A percentile compares a stretch with the other conserved stretches of the same genome.
These are phyloP conservation scores for Chamaenerion angustifolium DNA, from an alignment of 345 rosid genomes.

Conservation along the genomic window DNA sequence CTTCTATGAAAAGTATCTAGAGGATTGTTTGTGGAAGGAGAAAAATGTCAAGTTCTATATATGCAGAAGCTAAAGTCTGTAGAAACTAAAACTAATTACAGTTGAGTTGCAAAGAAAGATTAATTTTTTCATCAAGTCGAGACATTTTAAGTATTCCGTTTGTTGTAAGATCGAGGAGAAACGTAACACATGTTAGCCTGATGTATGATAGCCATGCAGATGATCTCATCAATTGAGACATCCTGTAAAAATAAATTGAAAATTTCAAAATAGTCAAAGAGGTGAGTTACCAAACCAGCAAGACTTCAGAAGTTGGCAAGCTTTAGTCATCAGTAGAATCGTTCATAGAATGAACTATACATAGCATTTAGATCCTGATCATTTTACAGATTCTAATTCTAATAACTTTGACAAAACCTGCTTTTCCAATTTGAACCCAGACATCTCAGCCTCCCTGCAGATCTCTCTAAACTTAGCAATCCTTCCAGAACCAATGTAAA, in stretches of 20 bases:
- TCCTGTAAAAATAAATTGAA: too few relatives aligned
- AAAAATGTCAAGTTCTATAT: slow-evolving; percentile 18
- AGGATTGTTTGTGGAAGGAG: slow-evolving; percentile 43
- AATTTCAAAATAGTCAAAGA: too few relatives aligned
- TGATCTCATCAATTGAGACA: too few relatives aligned
- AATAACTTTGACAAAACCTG: slow-evolving; percentile 18
- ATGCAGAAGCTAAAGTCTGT: slow-evolving; percentile 20
- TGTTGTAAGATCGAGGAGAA: too few relatives aligned
- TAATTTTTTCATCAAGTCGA: not conserved
- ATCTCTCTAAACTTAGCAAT: slow-evolving; percentile 55
- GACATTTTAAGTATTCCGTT: not conserved
- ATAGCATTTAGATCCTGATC: slow-evolving; percentile 7
- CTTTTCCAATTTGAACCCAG: slow-evolving; percentile 52
- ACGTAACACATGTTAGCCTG: too few relatives aligned
- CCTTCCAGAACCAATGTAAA: slow-evolving; percentile 44
- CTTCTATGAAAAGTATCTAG: slow-evolving; percentile 41
- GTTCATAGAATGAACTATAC: not conserved
- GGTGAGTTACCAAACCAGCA: too few relatives aligned
- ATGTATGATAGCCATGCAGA: too few relatives aligned
- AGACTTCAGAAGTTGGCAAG: too few relatives aligned
- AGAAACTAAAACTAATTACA: not conserved
- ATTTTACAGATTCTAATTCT: slow-evolving; percentile 25
- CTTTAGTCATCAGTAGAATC: not conserved
- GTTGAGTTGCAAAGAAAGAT: not conserved
- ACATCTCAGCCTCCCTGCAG: slow-evolving; percentile 57